These are phyloP conservation scores for Ogataea haglerorum DNA, from an alignment of 805 yeast species.

Conservation along the genomic window DNA sequence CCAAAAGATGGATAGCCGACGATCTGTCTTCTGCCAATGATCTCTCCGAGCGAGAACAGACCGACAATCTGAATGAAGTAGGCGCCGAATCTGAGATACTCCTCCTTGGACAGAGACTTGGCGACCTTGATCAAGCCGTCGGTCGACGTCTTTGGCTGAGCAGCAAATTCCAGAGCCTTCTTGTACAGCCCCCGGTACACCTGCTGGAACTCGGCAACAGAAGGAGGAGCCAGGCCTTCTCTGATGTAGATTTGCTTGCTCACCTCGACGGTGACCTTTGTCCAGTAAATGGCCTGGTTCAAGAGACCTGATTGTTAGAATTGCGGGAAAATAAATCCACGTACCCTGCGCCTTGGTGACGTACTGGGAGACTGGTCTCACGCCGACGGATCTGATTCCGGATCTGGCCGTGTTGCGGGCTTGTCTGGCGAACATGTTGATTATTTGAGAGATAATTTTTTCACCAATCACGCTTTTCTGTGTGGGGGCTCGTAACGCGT, in stretches of 20 bases:
- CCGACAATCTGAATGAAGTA: constrained; percentile 84
- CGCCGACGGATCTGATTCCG: constrained; percentile 29
- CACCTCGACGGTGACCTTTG: constrained; percentile 51
- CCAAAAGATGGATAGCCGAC: constrained; percentile 79
- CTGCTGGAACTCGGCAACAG: constrained; percentile 67
- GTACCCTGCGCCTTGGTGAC: constrained; percentile 38
- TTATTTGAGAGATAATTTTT: constrained; percentile 5
- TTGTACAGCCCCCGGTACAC: constrained; percentile 59
- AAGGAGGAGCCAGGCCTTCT: constrained; percentile 93
- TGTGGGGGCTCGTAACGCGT: constrained; percentile 12
- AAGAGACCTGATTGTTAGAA: constrained; percentile 29
- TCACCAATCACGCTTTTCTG: constrained; percentile 20
- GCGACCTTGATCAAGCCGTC: constrained; percentile 43
- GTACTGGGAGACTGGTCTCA: constrained; percentile 39
- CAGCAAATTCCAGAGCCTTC: constrained; percentile 40
- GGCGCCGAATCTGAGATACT: constrained; percentile 64
- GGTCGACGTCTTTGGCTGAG: constrained; percentile 60
- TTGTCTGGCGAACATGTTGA: constrained; percentile 34
- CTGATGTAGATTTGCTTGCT: constrained; percentile 78
- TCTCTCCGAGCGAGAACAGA: constrained; percentile 91
- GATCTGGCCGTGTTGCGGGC: constrained; percentile 28
- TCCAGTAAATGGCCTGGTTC: constrained; percentile 75
- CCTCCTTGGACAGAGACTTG: constrained; percentile 45
- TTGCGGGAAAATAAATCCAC: constrained; percentile 7
- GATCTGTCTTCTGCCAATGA: constrained; percentile 90